Base-by-base conservation (phyloP, 2,329 filamentous ascomycete species). In the Botrytis hyacinthi region DNA sequence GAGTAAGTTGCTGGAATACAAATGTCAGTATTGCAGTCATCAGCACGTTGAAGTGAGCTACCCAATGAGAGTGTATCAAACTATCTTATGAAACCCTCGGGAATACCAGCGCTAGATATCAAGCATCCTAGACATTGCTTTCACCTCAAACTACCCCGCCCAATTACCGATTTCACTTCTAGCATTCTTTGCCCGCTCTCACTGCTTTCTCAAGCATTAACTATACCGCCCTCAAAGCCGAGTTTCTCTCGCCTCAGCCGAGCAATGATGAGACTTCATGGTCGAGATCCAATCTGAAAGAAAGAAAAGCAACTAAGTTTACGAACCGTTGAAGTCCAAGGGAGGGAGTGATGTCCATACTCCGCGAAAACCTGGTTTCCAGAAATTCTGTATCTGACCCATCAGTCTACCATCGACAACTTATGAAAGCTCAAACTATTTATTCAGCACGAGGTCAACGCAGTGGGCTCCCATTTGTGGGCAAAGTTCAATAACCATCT, bases 171-270 rank as follows among this genome's bases (percentile, higher is more conserved):
- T 42, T n/a, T 16, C 22, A 29, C 7, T 9, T 62, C 26, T 37
- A 29, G 9, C 35, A 62, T 32, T 16, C 14, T 26, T 7, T 42
- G n/a, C 14, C 26, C 26, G 2, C 26, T 26, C 22, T 42, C 37
- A 18, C 7, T 42, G 8, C 6, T 63, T 51, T 51, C 26, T 51
- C 26, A 22, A 10, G 3, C 7, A 35, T 59, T 35, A 4, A 22
- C 12, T 5, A 51, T 7, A 4, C 26, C 26, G 1, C 6, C 4
- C 4, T 12, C 1, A 3, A 51, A n/a, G 5, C 48, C 1, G 12
- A 51, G 48, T n/a, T n/a, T 51, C 26, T n/a, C 48, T n/a, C 26
- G 4, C 48, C 26, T 51, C 7, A 6, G 22, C 4, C 26, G 26
- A n/a, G 48, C 48, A n/a, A 51, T 51, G 26, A 14, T 51, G 4